Evolutionary conservation across 768 basidiomycete species (phyloP).

Genomic region (Amanita rimosa): DNA sequence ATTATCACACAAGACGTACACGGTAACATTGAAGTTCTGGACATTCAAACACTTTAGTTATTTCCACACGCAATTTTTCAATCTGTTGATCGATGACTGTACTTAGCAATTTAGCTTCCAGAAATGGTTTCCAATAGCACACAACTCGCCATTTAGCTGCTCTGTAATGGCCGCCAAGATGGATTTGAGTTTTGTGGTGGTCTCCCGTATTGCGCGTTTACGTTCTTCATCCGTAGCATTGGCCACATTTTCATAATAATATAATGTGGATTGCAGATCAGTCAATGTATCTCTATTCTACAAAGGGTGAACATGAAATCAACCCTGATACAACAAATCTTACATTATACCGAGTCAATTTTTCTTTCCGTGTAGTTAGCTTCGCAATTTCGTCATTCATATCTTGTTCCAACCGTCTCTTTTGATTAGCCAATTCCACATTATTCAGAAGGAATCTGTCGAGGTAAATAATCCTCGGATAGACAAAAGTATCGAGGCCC

Average conservation of each 20-base stretch:
- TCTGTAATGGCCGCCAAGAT: constrained; percentile 41
- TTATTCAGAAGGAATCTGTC: constrained; percentile 64
- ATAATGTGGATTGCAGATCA: constrained; percentile 46
- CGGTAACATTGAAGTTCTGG: constrained; percentile 53
- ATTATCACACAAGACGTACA: constrained; percentile 22
- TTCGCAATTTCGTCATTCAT: constrained; percentile 37
- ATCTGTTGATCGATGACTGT: constrained; percentile 46
- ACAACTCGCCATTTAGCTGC: constrained; percentile 38
- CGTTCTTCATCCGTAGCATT: constrained; percentile 36
- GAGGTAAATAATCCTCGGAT: constrained; percentile 55
- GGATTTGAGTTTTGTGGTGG: constrained; percentile 38
- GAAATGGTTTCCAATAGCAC: neutral
- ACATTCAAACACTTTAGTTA: constrained; percentile 40
- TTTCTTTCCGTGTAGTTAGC: constrained; percentile 32
- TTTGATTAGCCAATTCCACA: constrained; percentile 29
- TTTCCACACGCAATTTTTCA: constrained; percentile 29
- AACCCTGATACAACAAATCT: constrained; percentile 11
- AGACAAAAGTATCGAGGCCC: constrained; percentile 36
- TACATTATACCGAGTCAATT: constrained; percentile 46
- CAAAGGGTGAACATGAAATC: neutral
- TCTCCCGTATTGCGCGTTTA: constrained; percentile 26
- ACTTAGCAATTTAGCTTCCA: neutral
- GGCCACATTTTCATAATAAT: constrained; percentile 67
- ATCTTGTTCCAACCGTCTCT: constrained; percentile 22
- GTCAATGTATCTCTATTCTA: constrained; percentile 56